phyloP scores from a whole-genome alignment of 2,329 filamentous ascomycete genomes.

The Bipolaris gigantea region DNA sequence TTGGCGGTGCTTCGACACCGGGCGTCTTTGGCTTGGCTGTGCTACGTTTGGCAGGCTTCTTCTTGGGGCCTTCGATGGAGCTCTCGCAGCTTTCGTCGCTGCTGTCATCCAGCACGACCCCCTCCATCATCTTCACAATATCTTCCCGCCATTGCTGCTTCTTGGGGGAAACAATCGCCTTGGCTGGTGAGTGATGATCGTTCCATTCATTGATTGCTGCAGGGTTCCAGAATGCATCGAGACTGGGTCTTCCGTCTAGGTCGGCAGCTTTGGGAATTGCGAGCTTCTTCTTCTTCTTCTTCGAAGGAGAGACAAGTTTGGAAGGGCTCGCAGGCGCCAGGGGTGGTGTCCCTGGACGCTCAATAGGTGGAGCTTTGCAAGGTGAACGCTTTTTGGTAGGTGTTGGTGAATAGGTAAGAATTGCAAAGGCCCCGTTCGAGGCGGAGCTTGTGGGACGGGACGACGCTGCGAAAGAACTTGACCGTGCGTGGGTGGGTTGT shows the following conservation, averaged over 20 bases:
- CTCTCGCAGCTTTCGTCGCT: conserved; percentile 27
- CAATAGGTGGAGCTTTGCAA: conserved; percentile 36
- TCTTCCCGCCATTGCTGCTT: conserved; percentile 41
- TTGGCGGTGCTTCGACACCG: conserved; percentile 9
- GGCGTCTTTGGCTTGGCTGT: conserved; percentile 13
- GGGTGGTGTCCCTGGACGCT: conserved; percentile 39
- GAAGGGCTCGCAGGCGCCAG: conserved; percentile 30
- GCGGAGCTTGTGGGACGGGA: conserved; percentile 38
- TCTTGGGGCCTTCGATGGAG: conserved; percentile 27
- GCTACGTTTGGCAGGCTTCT: conserved; percentile 15
- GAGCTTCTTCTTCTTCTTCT: conserved; percentile 41
- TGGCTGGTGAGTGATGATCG: conserved; percentile 42
- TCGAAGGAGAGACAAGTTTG: conserved; percentile 44
- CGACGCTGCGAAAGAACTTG: conserved; percentile 28
- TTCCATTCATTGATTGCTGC: conserved; percentile 43
- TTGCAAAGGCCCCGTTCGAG: conserved; percentile 28
- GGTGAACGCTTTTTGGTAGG: conserved; percentile 40
- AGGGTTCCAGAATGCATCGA: conserved; percentile 46
- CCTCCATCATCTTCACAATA: conserved; percentile 33
- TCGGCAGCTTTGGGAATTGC: conserved; percentile 34
- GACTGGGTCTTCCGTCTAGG: conserved; percentile 35
- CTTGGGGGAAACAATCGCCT: conserved; percentile 38
- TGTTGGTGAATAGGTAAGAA: conserved; percentile 42
- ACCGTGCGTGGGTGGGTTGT: conserved; percentile 23
- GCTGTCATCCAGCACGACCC: conserved; percentile 28